Base-by-base conservation (phyloP, 1,284 basidiomycete species). In the Fomitopsis pinicola region DNA sequence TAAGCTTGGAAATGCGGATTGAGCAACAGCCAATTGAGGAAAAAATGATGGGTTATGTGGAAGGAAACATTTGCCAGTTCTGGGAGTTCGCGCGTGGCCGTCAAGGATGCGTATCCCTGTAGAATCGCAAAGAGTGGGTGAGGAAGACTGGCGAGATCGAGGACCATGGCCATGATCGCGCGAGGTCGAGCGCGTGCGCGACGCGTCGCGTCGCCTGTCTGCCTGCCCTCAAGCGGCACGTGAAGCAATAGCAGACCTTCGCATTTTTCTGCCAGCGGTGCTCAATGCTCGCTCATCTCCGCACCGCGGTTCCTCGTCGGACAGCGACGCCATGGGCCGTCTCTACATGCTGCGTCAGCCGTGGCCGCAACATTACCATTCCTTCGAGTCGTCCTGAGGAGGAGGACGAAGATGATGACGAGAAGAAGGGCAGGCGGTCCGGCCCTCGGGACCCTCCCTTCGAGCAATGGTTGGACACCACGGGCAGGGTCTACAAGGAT, bases 71-170 rank as follows among this genome's bases (percentile, higher is more conserved):
- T 55, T 0, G 59, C 59, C 1, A 82, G 82, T 63, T 82, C 77
- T 19, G 58, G 35, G 1, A 88, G 64, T 3, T 64, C 63, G 38
- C 74, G 79, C 2, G 81, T 73, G 5, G 83, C 76, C 42, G 72
- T 69, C 30, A 89, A 76, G n/a, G 82, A 75, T n/a, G 81, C 81
- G 69, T 85, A 91, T 53, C 72, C 76, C 38, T 77, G 77, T 54
- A 88, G 68, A 40, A 89, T 63, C 26, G 74, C 62, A 62, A 83
- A 81, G n/a, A 75, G 65, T 5, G 61, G 53, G 14, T 60, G 59
- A 6, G 55, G 45, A 12, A 59, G 14, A 40, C 46, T 22, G 22
- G 30, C 10, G 60, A 59, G 44, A 40, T 44, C 26, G 7, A 33
- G 33, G 44, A 22, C 5, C 45, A 52, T 36, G 10, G 48, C 28